phyloP scores from a whole-genome alignment of 23 red algal genomes.

The Gracilaria domingensis region DNA sequence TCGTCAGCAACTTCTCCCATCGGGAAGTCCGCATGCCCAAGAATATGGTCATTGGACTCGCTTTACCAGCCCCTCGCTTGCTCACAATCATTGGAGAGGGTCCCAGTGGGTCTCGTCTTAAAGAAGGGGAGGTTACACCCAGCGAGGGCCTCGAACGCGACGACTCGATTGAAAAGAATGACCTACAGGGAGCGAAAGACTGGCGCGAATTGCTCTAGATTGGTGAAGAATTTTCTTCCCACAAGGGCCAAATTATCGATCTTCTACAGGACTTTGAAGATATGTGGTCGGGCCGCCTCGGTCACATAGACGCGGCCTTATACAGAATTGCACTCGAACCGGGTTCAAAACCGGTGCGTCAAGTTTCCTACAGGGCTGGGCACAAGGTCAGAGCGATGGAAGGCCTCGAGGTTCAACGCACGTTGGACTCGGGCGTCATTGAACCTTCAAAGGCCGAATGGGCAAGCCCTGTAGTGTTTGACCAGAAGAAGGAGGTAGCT shows the following conservation, averaged over 20 bases:
- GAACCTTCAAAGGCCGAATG: slow-evolving; percentile 20
- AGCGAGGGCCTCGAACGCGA: neutral
- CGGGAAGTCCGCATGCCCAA: neutral
- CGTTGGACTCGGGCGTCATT: neutral
- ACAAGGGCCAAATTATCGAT: neutral
- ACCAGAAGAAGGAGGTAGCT: slow-evolving; percentile 2
- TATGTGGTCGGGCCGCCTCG: neutral
- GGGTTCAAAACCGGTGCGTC: neutral
- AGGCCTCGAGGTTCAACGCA: neutral
- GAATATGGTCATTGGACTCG: neutral
- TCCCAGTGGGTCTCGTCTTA: neutral
- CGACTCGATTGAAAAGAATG: neutral
- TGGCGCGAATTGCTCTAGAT: neutral
- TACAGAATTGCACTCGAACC: neutral
- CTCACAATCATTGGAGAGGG: neutral
- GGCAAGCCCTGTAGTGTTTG: slow-evolving; percentile 17
- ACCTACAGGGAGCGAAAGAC: neutral
- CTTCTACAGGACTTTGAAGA: slow-evolving; percentile 22
- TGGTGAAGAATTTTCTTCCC: neutral
- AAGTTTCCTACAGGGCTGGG: slow-evolving; percentile 12
- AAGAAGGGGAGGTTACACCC: neutral
- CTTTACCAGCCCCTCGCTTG: neutral
- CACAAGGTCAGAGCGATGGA: neutral
- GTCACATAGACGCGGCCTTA: neutral
- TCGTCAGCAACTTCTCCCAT: slow-evolving; percentile 21